These are phyloP conservation scores for Plasmopara muralis DNA, from an alignment of 352 stramenopile genomes.

Conservation along the genomic window DNA sequence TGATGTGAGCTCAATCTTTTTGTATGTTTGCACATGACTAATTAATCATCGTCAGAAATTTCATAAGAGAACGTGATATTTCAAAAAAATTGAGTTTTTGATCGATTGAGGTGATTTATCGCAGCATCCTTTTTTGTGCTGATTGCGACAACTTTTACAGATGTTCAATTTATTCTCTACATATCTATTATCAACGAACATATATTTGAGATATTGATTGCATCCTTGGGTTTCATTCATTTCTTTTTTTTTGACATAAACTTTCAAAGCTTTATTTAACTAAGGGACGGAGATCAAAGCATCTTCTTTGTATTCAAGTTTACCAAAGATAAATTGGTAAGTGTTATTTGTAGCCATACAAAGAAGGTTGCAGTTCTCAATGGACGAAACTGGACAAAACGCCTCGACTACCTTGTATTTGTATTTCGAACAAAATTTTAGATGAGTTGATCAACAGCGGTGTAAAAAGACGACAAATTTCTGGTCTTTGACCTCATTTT, in stretches of 20 bases:
- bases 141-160: background rate
- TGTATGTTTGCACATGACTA: background rate
- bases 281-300: background rate
- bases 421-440: background rate
- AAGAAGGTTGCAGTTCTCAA: background rate
- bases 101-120: background rate
- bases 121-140: background rate
- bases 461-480: background rate
- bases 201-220: background rate
- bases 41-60: background rate
- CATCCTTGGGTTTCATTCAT: background rate
- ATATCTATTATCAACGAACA: background rate
- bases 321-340: background rate
- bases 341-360: background rate
- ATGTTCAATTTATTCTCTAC: background rate
- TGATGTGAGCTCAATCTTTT: background rate
- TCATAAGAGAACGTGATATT: background rate
- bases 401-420: background rate
- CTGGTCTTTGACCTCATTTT: background rate
- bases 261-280: background rate
- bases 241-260: background rate
- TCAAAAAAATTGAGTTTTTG: background rate
- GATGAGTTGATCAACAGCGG: background rate
- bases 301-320: background rate
- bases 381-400: background rate